These are phyloP conservation scores for Termitomyces sp. DNA, from an alignment of 768 basidiomycete species.

Conservation along the genomic window DNA sequence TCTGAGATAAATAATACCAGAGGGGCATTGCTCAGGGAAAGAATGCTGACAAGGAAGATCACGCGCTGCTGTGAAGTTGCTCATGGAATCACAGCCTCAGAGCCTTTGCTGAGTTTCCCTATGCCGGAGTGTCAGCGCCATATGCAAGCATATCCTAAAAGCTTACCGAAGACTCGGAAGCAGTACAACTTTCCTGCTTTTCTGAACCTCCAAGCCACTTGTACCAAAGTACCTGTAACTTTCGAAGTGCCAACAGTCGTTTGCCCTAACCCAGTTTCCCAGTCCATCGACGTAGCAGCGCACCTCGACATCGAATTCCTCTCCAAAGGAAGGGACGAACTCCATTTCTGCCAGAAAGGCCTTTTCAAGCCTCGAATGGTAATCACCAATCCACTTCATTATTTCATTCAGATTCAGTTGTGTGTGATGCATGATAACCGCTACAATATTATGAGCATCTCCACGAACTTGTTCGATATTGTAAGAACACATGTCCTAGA, in stretches of 20 bases:
- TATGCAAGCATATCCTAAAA: background rate
- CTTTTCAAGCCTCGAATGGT: background rate
- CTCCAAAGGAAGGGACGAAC: background rate
- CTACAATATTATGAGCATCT: background rate
- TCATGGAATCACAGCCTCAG: too few relatives aligned
- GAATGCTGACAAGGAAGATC: too few relatives aligned
- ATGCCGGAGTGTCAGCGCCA: background rate
- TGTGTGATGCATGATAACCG: background rate
- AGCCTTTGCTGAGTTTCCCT: background rate
- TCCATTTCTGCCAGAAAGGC: background rate
- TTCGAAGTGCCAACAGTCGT: background rate
- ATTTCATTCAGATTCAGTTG: background rate
- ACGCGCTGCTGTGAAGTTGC: too few relatives aligned
- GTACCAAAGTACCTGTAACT: background rate
- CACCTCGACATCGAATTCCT: background rate
- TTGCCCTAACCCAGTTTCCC: background rate
- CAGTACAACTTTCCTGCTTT: background rate
- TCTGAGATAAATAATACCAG: too few relatives aligned
- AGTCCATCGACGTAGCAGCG: background rate
- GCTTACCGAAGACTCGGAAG: background rate
- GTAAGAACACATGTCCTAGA: background rate
- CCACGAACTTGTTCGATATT: background rate
- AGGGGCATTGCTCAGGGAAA: too few relatives aligned
- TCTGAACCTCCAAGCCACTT: background rate
- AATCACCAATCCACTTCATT: background rate